Base-by-base conservation (phyloP, 1,284 basidiomycete species). In the Sporisorium scitamineum region DNA sequence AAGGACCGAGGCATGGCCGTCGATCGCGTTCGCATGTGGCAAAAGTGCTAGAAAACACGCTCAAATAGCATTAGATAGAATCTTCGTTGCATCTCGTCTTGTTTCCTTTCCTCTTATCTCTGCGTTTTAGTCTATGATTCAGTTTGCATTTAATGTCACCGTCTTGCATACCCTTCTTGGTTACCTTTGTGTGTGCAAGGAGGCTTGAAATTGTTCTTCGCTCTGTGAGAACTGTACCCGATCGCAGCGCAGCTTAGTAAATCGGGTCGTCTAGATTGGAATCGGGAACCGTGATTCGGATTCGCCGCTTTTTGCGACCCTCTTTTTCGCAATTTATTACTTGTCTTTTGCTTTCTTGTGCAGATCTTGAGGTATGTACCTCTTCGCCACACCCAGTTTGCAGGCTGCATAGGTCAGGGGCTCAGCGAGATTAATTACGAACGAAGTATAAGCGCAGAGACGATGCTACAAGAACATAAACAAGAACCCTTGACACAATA, bases 1-100 rank as follows among this genome's bases (percentile, higher is more conserved):
- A 54, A 57, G 27, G 56, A 72, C 3, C 89, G 92, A 53, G 91
- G 91, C 0, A 88, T 95, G 83, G 90, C 91, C 61, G 87, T 94
- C 91, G 93, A 88, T 82, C 90, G 87, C 27, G 90, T 92, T 61
- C 90, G 90, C 86, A 91, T 92, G 90, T 91, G 89, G 90, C 87
- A 86, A 71, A 79, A 73, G 18, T 70, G 67, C 61, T 70, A 42
- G 29, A 45, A 14, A n/a, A n/a, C n/a, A n/a, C n/a, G n/a, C n/a
- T n/a, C n/a, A n/a, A n/a, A n/a, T n/a, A 34, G n/a, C 29, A 2
- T 16, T 11, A 6, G 7, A 44, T 20, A 27, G 32, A 13, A 32
- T 29, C 10, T 9, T 22, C 14, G 2, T 32, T 44, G 29, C 26
- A 20, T 39, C 32, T 16, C 22, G 34, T 53, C 22, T 39, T n/a